Evolutionary conservation across 2,329 filamentous ascomycete species (phyloP).

Genomic region (Ustilaginoidea virens): DNA sequence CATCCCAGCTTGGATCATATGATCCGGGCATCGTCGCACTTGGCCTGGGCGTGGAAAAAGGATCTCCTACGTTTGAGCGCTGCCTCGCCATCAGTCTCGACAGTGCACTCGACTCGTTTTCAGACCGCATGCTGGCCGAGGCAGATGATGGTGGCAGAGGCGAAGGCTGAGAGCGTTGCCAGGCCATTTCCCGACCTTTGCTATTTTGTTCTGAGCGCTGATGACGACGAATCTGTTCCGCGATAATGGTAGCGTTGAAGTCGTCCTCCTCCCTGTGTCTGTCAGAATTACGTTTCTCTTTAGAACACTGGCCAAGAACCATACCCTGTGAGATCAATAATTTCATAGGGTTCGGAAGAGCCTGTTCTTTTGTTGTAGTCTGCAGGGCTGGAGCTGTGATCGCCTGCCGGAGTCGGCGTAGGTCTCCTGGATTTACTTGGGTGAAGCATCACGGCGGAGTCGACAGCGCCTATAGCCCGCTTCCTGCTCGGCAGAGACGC

Average conservation of each 20-base stretch:
- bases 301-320: slow-evolving; percentile 1
- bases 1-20: slow-evolving; percentile 7
- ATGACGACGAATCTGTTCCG: slow-evolving; percentile 19
- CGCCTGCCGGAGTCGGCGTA: slow-evolving; percentile 8
- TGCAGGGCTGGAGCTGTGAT: background rate
- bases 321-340: slow-evolving; percentile 29
- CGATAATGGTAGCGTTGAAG: slow-evolving; percentile 11
- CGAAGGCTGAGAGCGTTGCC: slow-evolving; percentile 10
- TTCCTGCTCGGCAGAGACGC: slow-evolving; percentile 14
- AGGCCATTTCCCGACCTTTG: slow-evolving; percentile 14
- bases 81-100: slow-evolving; percentile 15
- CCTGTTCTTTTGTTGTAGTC: slow-evolving; percentile 1
- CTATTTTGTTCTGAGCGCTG: slow-evolving; percentile 15
- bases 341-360: slow-evolving; percentile 8
- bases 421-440: slow-evolving; percentile 20
- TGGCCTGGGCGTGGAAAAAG: too few relatives aligned
- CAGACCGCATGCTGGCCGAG: too few relatives aligned
- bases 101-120: too few relatives aligned
- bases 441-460: slow-evolving; percentile 5
- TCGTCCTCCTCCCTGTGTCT: slow-evolving; percentile 18
- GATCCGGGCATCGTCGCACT: slow-evolving; percentile 8
- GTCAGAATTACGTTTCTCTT: background rate
- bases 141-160: background rate
- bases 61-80: slow-evolving; percentile 6
- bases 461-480: slow-evolving; percentile 11